These are phyloP conservation scores for Wallacemonas sp. DNA, from an alignment of 208 protist genomes.

Conservation along the genomic window DNA sequence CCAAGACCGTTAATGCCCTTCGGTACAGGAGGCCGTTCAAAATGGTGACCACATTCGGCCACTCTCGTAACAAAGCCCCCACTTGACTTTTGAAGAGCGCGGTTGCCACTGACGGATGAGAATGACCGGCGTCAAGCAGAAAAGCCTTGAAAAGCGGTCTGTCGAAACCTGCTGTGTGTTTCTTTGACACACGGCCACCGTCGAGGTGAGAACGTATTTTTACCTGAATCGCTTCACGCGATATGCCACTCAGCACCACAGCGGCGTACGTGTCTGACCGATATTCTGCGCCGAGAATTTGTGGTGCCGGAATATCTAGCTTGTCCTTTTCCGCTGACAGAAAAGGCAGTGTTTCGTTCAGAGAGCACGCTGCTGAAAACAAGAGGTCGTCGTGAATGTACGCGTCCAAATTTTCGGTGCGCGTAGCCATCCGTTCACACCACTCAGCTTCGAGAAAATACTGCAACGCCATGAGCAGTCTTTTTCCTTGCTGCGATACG, in stretches of 20 bases:
- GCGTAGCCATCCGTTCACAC: slow-evolving; percentile 37
- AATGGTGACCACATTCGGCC: slow-evolving; percentile 12
- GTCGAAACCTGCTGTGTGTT: neutral
- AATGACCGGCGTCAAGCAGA: slow-evolving; percentile 4
- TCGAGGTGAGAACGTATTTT: slow-evolving; percentile 17
- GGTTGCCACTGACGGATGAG: slow-evolving; percentile 12
- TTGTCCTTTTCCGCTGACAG: slow-evolving; percentile 14
- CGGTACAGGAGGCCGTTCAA: slow-evolving; percentile 14
- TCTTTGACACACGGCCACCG: slow-evolving; percentile 6
- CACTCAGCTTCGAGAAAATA: slow-evolving; percentile 49
- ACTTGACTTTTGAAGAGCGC: slow-evolving; percentile 13
- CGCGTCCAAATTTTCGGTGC: slow-evolving; percentile 25
- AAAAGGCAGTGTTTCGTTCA: slow-evolving; percentile 38
- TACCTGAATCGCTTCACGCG: slow-evolving; percentile 10
- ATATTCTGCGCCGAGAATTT: slow-evolving; percentile 47
- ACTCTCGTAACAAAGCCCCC: slow-evolving; percentile 5
- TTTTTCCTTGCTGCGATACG: slow-evolving; percentile 22
- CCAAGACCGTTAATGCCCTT: slow-evolving; percentile 8
- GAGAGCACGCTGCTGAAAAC: slow-evolving; percentile 24
- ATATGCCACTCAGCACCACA: slow-evolving; percentile 23
- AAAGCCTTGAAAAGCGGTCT: neutral
- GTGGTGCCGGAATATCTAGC: slow-evolving; percentile 15
- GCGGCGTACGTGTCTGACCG: slow-evolving; percentile 18
- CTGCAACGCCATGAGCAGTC: slow-evolving; percentile 27
- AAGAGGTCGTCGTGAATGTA: slow-evolving; percentile 25